These are phyloP conservation scores for Didymella glomerata DNA, from an alignment of 2,329 filamentous ascomycete species.

Conservation along the genomic window DNA sequence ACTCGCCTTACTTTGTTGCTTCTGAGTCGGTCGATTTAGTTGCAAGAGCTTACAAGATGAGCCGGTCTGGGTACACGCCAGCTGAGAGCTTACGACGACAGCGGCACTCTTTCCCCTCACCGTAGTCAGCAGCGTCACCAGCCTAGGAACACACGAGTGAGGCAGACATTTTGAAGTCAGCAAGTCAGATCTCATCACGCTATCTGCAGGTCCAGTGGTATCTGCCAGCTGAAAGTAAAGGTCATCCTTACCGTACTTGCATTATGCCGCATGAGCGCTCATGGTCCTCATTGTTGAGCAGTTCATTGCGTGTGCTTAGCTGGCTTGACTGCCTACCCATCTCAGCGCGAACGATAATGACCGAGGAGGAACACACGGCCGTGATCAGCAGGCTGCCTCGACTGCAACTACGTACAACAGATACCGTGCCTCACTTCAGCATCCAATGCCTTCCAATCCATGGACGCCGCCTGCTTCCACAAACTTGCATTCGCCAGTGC, in stretches of 20 bases:
- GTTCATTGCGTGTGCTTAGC: neutral
- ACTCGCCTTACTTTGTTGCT: conserved; percentile 3
- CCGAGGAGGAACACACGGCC: no score
- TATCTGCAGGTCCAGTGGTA: neutral
- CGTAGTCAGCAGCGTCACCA: conserved; percentile 2
- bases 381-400: neutral
- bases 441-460: neutral
- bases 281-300: neutral
- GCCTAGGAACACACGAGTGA: neutral
- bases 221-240: neutral
- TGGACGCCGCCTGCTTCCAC: conserved; percentile 1
- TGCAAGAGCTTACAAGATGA: neutral
- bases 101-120: neutral
- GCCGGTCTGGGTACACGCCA: neutral
- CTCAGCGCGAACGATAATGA: no score
- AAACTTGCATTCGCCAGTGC: conserved; percentile 1
- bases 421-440: neutral
- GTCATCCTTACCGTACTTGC: neutral
- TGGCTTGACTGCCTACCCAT: neutral
- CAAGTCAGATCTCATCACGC: neutral
- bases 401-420: neutral
- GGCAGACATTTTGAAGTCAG: neutral
- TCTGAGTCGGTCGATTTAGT: neutral
- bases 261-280: neutral
- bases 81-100: conserved; percentile 10